A percentile compares a stretch with the other conserved stretches of the same genome.
These are phyloP conservation scores for Aspergillus latus DNA, from an alignment of 2,329 filamentous ascomycete genomes.

Conservation along the genomic window DNA sequence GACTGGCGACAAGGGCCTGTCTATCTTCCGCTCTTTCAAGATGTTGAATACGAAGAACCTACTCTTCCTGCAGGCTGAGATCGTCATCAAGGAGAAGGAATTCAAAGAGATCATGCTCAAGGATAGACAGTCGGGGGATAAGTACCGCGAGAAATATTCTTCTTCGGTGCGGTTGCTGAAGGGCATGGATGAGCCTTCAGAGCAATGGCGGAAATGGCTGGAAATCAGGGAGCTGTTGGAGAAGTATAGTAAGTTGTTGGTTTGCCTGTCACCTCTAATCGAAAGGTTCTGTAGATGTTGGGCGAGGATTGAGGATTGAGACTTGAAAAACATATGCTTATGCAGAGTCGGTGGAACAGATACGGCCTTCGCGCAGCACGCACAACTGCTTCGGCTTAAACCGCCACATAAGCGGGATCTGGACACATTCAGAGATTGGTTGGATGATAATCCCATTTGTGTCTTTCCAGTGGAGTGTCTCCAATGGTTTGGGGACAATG, in stretches of 20 bases:
- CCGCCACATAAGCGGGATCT: conserved; percentile 8
- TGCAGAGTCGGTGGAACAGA: conserved; percentile 1
- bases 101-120: conserved; percentile 1
- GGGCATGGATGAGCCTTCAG: neutral
- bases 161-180: conserved; percentile 9
- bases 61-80: conserved; percentile 14
- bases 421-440: conserved; percentile 1
- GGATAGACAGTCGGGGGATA: neutral
- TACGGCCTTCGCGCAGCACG: conserved; percentile 12
- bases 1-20: conserved; percentile 7
- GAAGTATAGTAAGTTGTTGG: conserved; percentile 14
- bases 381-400: conserved; percentile 7
- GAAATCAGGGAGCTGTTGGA: conserved; percentile 12
- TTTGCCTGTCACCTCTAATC: neutral
- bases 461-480: neutral
- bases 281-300: too few species aligned
- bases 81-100: conserved; percentile 6
- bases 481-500: conserved; percentile 2
- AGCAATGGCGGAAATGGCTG: conserved; percentile 15
- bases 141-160: neutral
- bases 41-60: conserved; percentile 14
- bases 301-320: too few species aligned
- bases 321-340: neutral
- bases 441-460: neutral
- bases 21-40: conserved; percentile 12